Evolutionary conservation across 495 filamentous ascomycete genomes (phyloP), one percentile per base, ranked within the genome.

Genomic region (Aspergillus conjunctus): DNA sequence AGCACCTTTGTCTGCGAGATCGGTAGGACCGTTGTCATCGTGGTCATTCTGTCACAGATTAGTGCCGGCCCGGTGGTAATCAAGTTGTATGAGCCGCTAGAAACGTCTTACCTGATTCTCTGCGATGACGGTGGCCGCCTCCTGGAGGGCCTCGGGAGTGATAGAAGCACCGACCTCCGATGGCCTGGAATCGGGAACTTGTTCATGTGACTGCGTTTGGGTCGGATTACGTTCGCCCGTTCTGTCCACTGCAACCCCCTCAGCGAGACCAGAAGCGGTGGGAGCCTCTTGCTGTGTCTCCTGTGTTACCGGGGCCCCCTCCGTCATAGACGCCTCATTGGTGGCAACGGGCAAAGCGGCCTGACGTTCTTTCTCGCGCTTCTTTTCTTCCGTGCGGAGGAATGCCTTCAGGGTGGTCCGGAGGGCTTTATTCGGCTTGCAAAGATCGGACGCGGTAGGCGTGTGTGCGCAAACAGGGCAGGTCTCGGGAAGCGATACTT

Each of bases 381-480:
- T 97, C 80, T 95, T 96, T 73, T 93, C 90, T 62, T 89, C 88
- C 1, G 89, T 93, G 45, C 88, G 84, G 22, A 99, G 74, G 66
- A 95, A 98, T 3, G 92, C 91, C 63, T 88, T 88, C 53, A 97
- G 87, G 1, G 94, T 98, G 2, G 87, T 91, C 57, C 94, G 87
- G 14, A 98, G 80, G 32, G 87, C 84, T 71, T 94, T 97, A 71
- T 96, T 90, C 7, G 92, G 85, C 63, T 88, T 93, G 80, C 92
- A 97, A 62, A 93, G 87, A 59, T 92, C 90, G 15, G 86, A 83
- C 7, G 90, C 88, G 31, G 98, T 81, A 0, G 94, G 94, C 21
- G 85, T 84, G 66, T 99, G 94, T 49, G 91, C 88, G 83, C 94
- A 99, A 55, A 97, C 89, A 3, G 94, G 93, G 64, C 94, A 99